Base-by-base conservation (phyloP, 495 filamentous ascomycete species). In the Cercophora samala region DNA sequence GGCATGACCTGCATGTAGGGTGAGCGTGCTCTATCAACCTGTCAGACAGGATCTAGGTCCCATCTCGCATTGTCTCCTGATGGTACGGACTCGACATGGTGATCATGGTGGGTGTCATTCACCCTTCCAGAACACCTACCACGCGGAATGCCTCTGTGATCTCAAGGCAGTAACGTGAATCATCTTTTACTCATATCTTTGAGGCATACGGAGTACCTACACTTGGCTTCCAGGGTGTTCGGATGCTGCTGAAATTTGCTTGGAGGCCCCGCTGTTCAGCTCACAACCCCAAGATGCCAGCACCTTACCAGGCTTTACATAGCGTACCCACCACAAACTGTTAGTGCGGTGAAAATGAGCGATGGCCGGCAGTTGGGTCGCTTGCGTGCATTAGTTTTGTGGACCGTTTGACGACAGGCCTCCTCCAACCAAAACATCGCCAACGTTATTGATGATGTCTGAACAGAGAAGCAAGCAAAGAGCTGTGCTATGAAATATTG, bases 311-410 rank as follows among this genome's bases (percentile, higher is more conserved):
- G 6, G 13, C 18, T 25, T 56, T 56, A 1, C 53, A 19, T 56
- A 56, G 53, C 22, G 22, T 23, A 19, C 53, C 53, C 53, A 56
- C 53, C 22, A 23, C 21, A 13, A 56, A 18, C 1, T 56, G 53
- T 56, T 56, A 56, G 19, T 56, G 53, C 53, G 22, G 53, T 18
- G 6, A 3, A 18, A 19, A 11, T 21, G 53, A 19, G n/a, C 5
- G 22, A 56, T 23, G 53, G 18, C 53, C 53, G 53, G 53, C 53
- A 56, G n/a, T 56, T 56, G n/a, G n/a, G n/a, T 56, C 53, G 53
- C 53, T 8, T 56, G 53, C 53, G 22, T 56, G 53, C 19, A 56
- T 56, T 56, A 56, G 53, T 56, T 19, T 18, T 23, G 53, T 56
- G n/a, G n/a, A 56, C n/a, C 22, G 53, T 21, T 19, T 56, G 53